Conservation (phyloP, 768 basidiomycete genomes). For the Ramaria sp. region DNA sequence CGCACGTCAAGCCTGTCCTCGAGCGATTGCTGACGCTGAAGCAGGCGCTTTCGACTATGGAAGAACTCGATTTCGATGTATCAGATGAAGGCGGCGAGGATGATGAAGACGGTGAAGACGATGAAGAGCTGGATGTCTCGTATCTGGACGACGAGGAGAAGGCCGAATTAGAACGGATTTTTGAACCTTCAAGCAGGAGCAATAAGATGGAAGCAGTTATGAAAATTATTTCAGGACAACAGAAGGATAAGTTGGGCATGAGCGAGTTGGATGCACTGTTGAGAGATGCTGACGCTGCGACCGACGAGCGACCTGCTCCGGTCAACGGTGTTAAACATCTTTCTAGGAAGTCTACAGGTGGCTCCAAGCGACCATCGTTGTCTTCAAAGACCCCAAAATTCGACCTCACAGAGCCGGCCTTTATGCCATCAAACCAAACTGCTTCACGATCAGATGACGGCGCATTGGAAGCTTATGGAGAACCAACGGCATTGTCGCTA, state of each 20-base stretch:
- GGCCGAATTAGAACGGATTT: slow-evolving; percentile 20
- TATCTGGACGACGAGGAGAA: slow-evolving; percentile 22
- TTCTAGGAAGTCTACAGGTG: slow-evolving; percentile 15
- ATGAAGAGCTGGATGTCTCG: slow-evolving; percentile 16
- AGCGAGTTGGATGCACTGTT: slow-evolving; percentile 49
- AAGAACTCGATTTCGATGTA: slow-evolving; percentile 68
- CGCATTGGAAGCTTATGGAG: slow-evolving; percentile 55
- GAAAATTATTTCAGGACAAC: background rate
- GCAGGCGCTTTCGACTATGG: slow-evolving; percentile 68
- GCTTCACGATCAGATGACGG: slow-evolving; percentile 9
- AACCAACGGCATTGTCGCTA: slow-evolving; percentile 53
- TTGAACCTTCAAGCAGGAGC: background rate
- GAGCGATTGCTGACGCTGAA: slow-evolving; percentile 73
- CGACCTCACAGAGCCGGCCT: slow-evolving; percentile 76
- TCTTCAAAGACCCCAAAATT: slow-evolving; percentile 33
- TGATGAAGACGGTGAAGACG: slow-evolving; percentile 29
- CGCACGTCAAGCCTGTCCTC: slow-evolving; percentile 43
- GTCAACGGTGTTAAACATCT: slow-evolving; percentile 26
- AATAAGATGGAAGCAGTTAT: slow-evolving; percentile 10
- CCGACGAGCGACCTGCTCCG: slow-evolving; percentile 7
- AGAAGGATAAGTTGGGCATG: slow-evolving; percentile 22
- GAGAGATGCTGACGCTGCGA: slow-evolving; percentile 32
- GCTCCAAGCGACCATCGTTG: slow-evolving; percentile 25
- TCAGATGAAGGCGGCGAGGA: slow-evolving; percentile 31
- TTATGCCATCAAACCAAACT: slow-evolving; percentile 25